Evolutionary conservation across 2,329 filamentous ascomycete species (phyloP), one percentile per base, ranked within the genome.

Genomic region (Phyllosticta citribraziliensis): DNA sequence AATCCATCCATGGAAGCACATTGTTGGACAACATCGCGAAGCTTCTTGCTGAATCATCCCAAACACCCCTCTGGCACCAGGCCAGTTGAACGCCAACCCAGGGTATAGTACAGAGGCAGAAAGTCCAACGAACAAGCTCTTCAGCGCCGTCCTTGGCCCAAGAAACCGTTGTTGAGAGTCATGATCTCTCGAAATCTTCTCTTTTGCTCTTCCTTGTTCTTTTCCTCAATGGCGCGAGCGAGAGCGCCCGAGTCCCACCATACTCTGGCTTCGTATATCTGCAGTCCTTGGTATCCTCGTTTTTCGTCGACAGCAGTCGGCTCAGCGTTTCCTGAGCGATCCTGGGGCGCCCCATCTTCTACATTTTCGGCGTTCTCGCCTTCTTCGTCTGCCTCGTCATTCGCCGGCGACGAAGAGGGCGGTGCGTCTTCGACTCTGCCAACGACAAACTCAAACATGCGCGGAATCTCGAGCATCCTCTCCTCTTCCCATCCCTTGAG

Each of bases 181-280:
- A 61, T 25, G 17, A 61, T 57, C 12, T 53, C 25, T 17, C 59
- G 55, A 25, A 61, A 61, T 24, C 55, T 53, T 22, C 33, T 51
- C 25, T 55, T 51, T 17, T 57, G 50, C 30, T 61, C 59, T 51
- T 61, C 59, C n/a, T 57, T 61, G 4, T 33, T 19, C 33, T 53
- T 57, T 27, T 61, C 59, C 17, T 57, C 51, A 14, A 57, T 55
- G 1, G 59, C 59, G 12, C 27, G 52, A 12, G 55, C 33, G 9
- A 61, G 51, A 19, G 54, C 59, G 19, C 59, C 59, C 1, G 59
- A 54, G 27, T 61, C 59, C 59, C 59, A 61, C 59, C 59, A 61
- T 2, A 57, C 55, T 12, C 55, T 25, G 12, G 27, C 55, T 51
- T 61, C 59, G 51, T 57, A 61, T 30, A 61, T 57, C 20, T 61